phyloP scores from a whole-genome alignment of 2,329 filamentous ascomycete species.

The Amauroascus verrucosus region DNA sequence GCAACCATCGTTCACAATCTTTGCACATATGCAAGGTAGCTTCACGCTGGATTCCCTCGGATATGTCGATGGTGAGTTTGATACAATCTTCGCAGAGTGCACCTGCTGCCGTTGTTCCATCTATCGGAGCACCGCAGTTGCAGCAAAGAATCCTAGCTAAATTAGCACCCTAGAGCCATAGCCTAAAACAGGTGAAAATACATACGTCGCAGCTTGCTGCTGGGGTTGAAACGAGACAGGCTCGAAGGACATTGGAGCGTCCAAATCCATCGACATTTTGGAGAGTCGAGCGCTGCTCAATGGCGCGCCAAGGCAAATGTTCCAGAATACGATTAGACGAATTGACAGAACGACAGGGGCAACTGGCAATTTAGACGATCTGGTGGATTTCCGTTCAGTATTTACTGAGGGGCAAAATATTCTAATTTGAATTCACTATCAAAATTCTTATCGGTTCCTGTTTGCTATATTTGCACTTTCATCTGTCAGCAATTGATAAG shows the following conservation, averaged over 20 bases:
- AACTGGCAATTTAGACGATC: no score
- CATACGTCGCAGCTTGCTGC: slow-evolving; percentile 46
- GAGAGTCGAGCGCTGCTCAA: slow-evolving; percentile 6
- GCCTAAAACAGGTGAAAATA: no score
- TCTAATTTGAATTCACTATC: not conserved
- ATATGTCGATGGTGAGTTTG: slow-evolving; percentile 88
- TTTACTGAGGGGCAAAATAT: slow-evolving; percentile 4
- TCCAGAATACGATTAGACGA: no score
- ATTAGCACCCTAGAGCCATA: not conserved
- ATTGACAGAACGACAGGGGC: no score
- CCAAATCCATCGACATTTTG: slow-evolving; percentile 50
- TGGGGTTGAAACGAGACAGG: slow-evolving; percentile 29
- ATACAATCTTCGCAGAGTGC: slow-evolving; percentile 94
- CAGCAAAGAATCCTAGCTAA: slow-evolving; percentile 75
- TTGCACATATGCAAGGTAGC: slow-evolving; percentile 81
- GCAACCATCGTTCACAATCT: slow-evolving; percentile 89
- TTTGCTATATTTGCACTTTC: slow-evolving; percentile 13
- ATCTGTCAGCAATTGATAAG: not conserved
- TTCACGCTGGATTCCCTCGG: slow-evolving; percentile 81
- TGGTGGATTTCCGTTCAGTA: no score
- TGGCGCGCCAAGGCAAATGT: not conserved
- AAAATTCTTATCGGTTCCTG: slow-evolving; percentile 9
- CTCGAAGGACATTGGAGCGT: slow-evolving; percentile 44
- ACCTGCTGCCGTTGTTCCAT: slow-evolving; percentile 74
- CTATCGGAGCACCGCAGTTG: slow-evolving; percentile 92